Evolutionary conservation across 345 rosid species (phyloP).

Genomic region (Populus alba): DNA sequence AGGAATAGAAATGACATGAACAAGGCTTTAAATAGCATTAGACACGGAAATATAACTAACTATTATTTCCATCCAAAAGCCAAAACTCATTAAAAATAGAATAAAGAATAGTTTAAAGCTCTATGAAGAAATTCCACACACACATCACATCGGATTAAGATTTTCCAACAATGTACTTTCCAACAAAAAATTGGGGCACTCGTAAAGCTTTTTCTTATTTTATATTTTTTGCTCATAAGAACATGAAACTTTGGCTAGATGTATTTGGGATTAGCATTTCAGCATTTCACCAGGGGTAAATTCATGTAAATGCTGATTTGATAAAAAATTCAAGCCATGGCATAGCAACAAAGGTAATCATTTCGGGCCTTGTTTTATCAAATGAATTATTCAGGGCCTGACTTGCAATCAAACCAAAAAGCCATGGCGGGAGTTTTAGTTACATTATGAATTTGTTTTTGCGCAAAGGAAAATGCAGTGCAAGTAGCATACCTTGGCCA

Average conservation of each 20-base stretch:
- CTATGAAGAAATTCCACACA: not conserved
- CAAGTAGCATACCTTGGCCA: constrained; percentile 75
- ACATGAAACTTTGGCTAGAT: not conserved
- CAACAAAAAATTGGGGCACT: not conserved
- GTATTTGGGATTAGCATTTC: not conserved
- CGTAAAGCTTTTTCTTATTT: not conserved
- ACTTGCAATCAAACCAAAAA: not conserved
- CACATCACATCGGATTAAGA: not conserved
- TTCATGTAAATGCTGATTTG: not conserved
- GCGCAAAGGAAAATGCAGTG: not conserved
- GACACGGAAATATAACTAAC: not conserved
- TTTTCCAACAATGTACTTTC: not conserved
- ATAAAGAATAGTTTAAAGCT: not conserved
- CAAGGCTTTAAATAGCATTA: not conserved
- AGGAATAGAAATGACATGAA: not conserved
- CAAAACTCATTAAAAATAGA: not conserved
- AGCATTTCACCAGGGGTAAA: not conserved
- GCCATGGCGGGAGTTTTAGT: not conserved
- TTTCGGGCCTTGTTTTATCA: not conserved
- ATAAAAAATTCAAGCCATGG: not conserved
- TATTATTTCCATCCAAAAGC: not conserved
- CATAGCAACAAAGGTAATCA: not conserved
- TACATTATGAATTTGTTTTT: not conserved
- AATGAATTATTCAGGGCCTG: not conserved
- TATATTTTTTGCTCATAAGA: not conserved